These are phyloP conservation scores for Calonectria multiphialidica DNA, from an alignment of 2,329 filamentous ascomycete species.

Conservation along the genomic window DNA sequence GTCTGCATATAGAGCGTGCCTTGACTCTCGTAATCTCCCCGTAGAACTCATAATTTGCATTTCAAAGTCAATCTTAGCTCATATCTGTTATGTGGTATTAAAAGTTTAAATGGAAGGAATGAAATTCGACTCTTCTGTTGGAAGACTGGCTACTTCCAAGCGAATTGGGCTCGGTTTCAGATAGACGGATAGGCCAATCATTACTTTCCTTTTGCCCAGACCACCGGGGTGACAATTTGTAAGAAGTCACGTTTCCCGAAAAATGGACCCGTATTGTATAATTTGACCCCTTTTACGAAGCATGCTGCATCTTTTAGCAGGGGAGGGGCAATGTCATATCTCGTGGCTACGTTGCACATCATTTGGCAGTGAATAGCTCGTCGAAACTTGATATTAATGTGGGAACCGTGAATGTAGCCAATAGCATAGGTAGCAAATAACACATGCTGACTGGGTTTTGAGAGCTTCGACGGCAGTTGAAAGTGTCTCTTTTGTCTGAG, in stretches of 20 bases:
- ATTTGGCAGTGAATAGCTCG: not conserved
- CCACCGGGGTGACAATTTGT: not conserved
- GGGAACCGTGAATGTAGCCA: not conserved
- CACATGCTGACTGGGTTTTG: not conserved
- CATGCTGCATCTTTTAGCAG: not conserved
- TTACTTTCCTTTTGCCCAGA: not conserved
- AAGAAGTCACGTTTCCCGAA: not conserved
- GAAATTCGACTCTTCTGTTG: no score
- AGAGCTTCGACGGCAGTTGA: not conserved
- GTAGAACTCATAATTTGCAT: no score
- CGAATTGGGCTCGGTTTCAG: no score
- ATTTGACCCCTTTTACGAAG: not conserved
- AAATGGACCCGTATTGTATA: not conserved
- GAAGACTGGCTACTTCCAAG: no score
- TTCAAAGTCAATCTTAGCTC: no score
- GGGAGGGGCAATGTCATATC: no score
- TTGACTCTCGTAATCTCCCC: no score
- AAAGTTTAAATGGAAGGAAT: no score
- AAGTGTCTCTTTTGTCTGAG: not conserved
- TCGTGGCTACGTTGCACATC: not conserved
- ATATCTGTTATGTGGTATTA: no score
- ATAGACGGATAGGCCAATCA: no score
- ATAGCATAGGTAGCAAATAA: not conserved
- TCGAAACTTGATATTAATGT: not conserved
- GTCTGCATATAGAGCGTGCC: no score